phyloP scores from a whole-genome alignment of 129 eudicot species.

The Mikania micrantha region DNA sequence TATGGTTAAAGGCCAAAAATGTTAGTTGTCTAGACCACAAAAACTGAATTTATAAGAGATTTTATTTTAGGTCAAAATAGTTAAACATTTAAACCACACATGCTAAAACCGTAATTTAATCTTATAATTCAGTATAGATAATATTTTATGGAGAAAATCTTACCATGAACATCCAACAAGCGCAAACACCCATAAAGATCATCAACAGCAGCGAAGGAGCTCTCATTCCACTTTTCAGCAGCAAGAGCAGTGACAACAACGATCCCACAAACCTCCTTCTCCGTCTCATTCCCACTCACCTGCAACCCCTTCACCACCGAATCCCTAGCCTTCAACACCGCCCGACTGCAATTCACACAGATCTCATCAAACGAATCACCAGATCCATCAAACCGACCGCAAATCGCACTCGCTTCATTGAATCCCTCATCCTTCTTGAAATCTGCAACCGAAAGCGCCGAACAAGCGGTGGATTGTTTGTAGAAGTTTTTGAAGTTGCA shows the following conservation, averaged over 20 bases:
- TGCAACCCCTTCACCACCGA: not conserved
- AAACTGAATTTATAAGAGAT: no score
- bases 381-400: conserved; percentile 11
- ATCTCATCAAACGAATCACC: conserved; percentile 19
- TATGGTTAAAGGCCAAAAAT: no score
- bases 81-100: no score
- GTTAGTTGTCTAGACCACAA: no score
- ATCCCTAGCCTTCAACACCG: conserved; percentile 26
- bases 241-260: conserved; percentile 43
- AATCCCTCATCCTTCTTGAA: not conserved
- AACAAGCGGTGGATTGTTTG: conserved; percentile 28
- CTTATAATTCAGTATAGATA: no score
- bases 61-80: no score
- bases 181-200: conserved; percentile 39
- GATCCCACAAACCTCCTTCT: conserved; percentile 43
- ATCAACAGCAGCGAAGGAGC: conserved; percentile 13
- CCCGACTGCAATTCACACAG: conserved; percentile 37
- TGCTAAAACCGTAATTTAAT: no score
- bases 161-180: conserved; percentile 34
- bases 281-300: conserved; percentile 19
- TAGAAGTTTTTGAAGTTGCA: conserved; percentile 37
- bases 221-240: conserved; percentile 27
- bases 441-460: conserved; percentile 1
- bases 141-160: not conserved
- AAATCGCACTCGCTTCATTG: conserved; percentile 8